These are phyloP conservation scores for Tolypocladium guangdongense DNA, from an alignment of 2,329 filamentous ascomycete species.

Conservation along the genomic window DNA sequence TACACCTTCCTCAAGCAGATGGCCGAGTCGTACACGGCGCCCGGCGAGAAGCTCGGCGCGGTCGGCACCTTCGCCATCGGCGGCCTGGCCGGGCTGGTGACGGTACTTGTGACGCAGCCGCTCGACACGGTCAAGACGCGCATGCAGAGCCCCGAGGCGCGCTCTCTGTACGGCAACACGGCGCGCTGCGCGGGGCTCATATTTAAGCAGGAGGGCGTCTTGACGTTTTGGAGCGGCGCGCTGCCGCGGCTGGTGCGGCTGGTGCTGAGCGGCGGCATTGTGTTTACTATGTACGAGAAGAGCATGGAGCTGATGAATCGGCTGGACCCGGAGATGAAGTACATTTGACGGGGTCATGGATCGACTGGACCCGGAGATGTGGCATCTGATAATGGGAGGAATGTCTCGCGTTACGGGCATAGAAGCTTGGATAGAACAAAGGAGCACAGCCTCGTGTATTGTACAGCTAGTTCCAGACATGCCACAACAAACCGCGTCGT, in stretches of 20 bases:
- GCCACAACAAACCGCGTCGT: background rate
- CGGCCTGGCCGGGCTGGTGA: constrained; percentile 79
- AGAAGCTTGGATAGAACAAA: background rate
- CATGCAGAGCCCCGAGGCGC: constrained; percentile 94
- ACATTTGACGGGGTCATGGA: constrained; percentile 44
- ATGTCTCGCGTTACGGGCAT: background rate
- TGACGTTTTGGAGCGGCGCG: constrained; percentile 92
- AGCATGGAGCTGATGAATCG: constrained; percentile 77
- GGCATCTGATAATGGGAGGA: background rate
- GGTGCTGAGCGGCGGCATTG: constrained; percentile 88
- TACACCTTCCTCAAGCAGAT: constrained; percentile 88
- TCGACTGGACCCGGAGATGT: background rate
- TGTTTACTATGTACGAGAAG: constrained; percentile 98
- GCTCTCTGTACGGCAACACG: constrained; percentile 72
- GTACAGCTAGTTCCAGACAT: background rate
- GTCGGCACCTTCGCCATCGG: constrained; percentile 85
- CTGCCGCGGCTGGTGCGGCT: constrained; percentile 74
- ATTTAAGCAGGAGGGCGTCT: constrained; percentile 75
- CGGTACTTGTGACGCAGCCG: constrained; percentile 66
- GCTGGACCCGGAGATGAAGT: constrained; percentile 73
- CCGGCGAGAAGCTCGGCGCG: constrained; percentile 86
- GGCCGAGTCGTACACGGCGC: constrained; percentile 82
- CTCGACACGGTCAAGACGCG: constrained; percentile 93
- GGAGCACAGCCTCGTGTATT: background rate
- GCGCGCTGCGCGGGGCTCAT: constrained; percentile 74